Percentiles rank a stretch among this genome's conserved stretches.
Evolutionary conservation across 345 rosid species (phyloP).

Genomic region (Hypericum androsaemum): DNA sequence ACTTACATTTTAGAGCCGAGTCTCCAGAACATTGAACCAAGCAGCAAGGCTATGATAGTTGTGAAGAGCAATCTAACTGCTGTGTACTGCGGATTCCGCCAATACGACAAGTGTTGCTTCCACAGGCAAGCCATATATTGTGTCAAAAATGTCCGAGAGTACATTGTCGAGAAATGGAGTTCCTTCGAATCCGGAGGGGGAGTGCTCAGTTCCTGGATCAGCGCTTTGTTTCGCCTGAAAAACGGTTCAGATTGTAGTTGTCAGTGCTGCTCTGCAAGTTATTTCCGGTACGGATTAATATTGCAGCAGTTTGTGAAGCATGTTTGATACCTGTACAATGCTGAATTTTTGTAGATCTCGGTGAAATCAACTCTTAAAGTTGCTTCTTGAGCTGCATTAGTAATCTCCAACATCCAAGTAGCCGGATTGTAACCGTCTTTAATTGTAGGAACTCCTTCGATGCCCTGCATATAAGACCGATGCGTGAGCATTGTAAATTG

Average conservation of each 20-base stretch:
- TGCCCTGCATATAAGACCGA: not conserved
- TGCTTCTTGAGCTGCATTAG: not conserved
- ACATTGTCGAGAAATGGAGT: not conserved
- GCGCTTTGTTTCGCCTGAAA: not conserved
- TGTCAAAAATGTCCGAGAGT: not conserved
- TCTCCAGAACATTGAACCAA: conserved; percentile 1
- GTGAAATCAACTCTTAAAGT: not conserved
- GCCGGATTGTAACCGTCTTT: not conserved
- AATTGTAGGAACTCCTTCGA: not conserved
- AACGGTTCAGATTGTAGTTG: no score
- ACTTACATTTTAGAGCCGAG: not conserved
- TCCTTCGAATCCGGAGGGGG: not conserved
- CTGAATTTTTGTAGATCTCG: not conserved
- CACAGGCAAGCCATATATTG: conserved; percentile 2
- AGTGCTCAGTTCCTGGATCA: conserved; percentile 3
- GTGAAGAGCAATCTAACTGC: conserved; percentile 3
- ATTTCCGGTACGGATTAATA: no score
- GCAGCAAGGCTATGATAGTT: not conserved
- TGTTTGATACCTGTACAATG: not conserved
- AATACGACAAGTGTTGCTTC: conserved; percentile 3
- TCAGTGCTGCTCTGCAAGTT: no score
- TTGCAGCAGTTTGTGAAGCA: no score
- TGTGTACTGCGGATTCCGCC: conserved; percentile 3
- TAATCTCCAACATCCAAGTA: conserved; percentile 1
- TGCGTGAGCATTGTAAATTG: no score